Base-by-base conservation (phyloP, 345 rosid genomes). In the Gossypium anomalum region DNA sequence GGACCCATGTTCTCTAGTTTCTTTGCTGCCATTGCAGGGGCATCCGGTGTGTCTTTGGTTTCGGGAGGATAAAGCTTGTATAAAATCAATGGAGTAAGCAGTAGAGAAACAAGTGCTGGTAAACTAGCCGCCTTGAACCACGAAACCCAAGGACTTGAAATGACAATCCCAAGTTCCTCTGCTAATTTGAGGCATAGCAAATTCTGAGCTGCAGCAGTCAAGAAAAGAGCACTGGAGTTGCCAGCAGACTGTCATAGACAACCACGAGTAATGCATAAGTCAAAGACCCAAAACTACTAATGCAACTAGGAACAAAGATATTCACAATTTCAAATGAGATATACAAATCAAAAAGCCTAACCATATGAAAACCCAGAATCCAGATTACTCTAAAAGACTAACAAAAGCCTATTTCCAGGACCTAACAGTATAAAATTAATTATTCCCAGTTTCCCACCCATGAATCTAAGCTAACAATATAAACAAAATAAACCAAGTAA, bases 201-300 rank as follows among this genome's bases (percentile, higher is more conserved):
- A 80, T 95, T 95, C 79, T 93, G 99, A 63, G 98, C 99, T 41
- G 98, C 97, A 34, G 98, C 98, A 67, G 99, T 95, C 62, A 95
- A 87, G 86, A 93, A 95, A 72, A 95, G 97, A 43, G 98, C 98
- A 82, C 99, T 93, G 73, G 99, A 95, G 81, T 89, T 91, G 52
- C 89, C 90, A 59, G 94, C 76, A 78, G 85, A 85, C 98, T 93
- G 96, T 79, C 72, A 84, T 45, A 76, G 25, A 84, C 66, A 71
- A 41, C 85, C 76, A 79, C 25, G 80, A 77, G 73, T 75, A 56
- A 71, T 27, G 70, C 63, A 69, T 73, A 44, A 78, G 76, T 71
- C 72, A 75, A 43, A 66, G 43, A 76, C 77, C 71, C 72, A 73
- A 43, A 62, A 43, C 20, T 19, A 14, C 20, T 22, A 49, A 63